Base-by-base conservation (phyloP, 169 alveolate genomes). In the Plasmodium cynomolgi region DNA sequence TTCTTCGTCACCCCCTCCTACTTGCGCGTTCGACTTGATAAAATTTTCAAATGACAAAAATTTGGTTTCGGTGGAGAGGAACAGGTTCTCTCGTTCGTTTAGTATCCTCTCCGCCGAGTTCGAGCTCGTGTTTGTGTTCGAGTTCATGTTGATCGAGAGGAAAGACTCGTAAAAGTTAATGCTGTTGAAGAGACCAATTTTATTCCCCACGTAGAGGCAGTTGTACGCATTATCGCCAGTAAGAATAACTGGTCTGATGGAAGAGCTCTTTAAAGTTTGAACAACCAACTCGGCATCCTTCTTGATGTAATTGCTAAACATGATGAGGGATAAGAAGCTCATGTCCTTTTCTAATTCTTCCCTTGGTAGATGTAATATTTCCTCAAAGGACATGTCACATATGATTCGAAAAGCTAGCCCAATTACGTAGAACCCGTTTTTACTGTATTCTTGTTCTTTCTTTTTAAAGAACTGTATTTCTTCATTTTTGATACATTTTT, bases 201-300 rank as follows among this genome's bases (percentile, higher is more conserved):
- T 79, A 79, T 95, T 94, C 6, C 97, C 98, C 54, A 96, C 98
- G 56, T 91, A 94, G 81, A 94, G 94, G 73, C 97, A 95, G 15
- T 96, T 96, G 80, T 96, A 96, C 4, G 96, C 94, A 81, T 96
- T 95, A 80, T 96, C 98, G 26, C 98, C 98, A 23, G 98, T 96
- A 80, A 96, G 84, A 50, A 96, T 96, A 34, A 96, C 95, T 1
- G 98, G 96, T 39, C 98, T 93, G 39, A 96, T 97, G 50, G 94
- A 94, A 34, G 97, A 96, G 39, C 90, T 93, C 20, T 95, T 95
- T n/a, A 96, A 74, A 1, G 94, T 96, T 74, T 93, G 94, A 15
- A 96, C 62, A 17, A 96, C 97, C 31, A 74, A 29, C 5, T 50
- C 83, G 39, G 97, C 96, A 75, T 96, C 98, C 47, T 71, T 83